Evolutionary conservation across 495 filamentous ascomycete species (phyloP).

Genomic region (Penicillium lagena): DNA sequence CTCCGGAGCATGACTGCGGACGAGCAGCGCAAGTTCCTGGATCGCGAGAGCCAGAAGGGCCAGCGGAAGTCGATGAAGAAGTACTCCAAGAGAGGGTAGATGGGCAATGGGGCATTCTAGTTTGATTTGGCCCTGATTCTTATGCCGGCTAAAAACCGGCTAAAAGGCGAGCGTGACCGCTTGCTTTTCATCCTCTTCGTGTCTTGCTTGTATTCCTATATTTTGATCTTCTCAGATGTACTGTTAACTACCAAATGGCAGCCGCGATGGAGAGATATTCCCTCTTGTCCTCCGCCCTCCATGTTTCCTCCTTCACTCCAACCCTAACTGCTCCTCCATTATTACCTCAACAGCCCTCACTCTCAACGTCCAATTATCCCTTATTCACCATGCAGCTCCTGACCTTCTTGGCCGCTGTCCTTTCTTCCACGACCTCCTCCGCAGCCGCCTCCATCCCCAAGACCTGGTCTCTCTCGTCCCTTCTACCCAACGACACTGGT

Average conservation of each 20-base stretch:
- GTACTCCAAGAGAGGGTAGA: constrained; percentile 44
- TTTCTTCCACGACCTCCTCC: background rate
- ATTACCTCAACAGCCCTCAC: background rate
- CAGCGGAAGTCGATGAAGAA: constrained; percentile 67
- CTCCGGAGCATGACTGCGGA: constrained; percentile 81
- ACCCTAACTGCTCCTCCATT: constrained; percentile 1
- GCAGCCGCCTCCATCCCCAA: background rate
- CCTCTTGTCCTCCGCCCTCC: background rate
- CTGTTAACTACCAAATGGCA: no score
- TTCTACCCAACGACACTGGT: no score
- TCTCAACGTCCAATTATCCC: no score
- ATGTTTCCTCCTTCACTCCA: constrained; percentile 3
- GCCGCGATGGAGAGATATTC: no score
- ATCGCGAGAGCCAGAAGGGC: constrained; percentile 83
- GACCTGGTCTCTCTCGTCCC: background rate
- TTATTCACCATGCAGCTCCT: background rate
- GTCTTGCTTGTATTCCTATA: no score
- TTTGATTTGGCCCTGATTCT: constrained; percentile 3
- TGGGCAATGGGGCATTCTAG: constrained; percentile 10
- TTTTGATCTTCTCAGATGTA: no score
- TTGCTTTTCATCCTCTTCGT: no score
- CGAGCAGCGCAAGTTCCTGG: constrained; percentile 91
- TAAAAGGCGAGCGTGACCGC: no score
- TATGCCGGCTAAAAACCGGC: no score
- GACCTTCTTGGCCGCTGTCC: background rate